A percentile compares a stretch with the other conserved stretches of the same genome.
phyloP scores from a whole-genome alignment of 148 eudicot genomes.

The Rhododendron vialii region DNA sequence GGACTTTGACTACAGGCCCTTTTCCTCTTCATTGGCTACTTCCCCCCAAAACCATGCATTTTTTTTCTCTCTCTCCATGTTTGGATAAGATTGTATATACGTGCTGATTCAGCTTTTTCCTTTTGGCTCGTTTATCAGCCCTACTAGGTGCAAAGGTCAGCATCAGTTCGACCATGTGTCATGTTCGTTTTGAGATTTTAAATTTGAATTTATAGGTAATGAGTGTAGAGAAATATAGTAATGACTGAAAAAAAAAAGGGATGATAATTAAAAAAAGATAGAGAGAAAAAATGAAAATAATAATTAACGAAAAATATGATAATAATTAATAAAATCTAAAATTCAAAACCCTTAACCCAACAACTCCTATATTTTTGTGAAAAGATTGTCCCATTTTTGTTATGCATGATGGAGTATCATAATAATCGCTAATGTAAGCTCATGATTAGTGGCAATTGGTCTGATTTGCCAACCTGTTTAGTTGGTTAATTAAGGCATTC shows the following conservation, averaged over 20 bases:
- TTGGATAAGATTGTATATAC: not conserved
- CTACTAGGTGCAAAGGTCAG: too few relatives aligned
- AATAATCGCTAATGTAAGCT: not conserved
- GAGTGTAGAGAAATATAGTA: too few relatives aligned
- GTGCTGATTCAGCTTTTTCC: not conserved
- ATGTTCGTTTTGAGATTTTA: too few relatives aligned
- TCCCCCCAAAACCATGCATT: not conserved
- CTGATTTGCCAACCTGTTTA: not conserved
- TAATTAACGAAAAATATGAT: too few relatives aligned
- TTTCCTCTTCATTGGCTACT: not conserved
- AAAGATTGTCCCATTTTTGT: not conserved
- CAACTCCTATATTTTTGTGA: not conserved
- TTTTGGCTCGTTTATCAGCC: not conserved
- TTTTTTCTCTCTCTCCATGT: not conserved
- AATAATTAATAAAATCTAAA: too few relatives aligned
- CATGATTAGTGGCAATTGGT: not conserved
- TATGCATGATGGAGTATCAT: not conserved
- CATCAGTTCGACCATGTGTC: too few relatives aligned
- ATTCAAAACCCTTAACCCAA: too few relatives aligned
- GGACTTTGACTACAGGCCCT: conserved; percentile 7
- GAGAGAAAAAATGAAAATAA: too few relatives aligned
- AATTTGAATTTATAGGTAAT: too few relatives aligned
- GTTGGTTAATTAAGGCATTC: not conserved
- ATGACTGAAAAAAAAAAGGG: too few relatives aligned
- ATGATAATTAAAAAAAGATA: too few relatives aligned